Conservation (phyloP, 2,329 filamentous ascomycete genomes). For the Elsinoe australis region DNA sequence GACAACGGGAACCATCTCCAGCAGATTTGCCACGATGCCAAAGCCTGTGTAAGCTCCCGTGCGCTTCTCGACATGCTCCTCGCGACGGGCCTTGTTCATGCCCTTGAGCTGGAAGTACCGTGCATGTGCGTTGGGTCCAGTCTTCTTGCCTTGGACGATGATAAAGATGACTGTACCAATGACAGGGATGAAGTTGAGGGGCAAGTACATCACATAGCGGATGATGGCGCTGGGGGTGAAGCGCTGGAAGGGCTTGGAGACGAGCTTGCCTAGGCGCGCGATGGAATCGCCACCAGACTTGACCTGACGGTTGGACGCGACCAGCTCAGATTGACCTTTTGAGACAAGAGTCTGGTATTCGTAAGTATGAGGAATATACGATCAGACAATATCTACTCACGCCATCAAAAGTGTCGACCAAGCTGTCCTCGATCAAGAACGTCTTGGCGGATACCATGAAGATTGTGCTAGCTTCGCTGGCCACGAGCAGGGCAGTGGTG, state of each 20-base stretch:
- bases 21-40: slow-evolving; percentile 70
- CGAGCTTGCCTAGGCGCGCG: slow-evolving; percentile 49
- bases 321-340: slow-evolving; percentile 51
- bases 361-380: neutral
- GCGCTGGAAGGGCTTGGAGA: slow-evolving; percentile 48
- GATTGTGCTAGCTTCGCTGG: slow-evolving; percentile 43
- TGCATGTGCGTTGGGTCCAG: slow-evolving; percentile 47
- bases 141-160: slow-evolving; percentile 54
- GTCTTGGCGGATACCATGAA: slow-evolving; percentile 53
- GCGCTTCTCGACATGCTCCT: slow-evolving; percentile 62
- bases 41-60: slow-evolving; percentile 65
- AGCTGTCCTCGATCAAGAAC: slow-evolving; percentile 71
- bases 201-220: slow-evolving; percentile 75
- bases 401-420: slow-evolving; percentile 85
- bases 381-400: slow-evolving; percentile 28
- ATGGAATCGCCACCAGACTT: slow-evolving; percentile 49
- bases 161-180: slow-evolving; percentile 79
- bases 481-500: slow-evolving; percentile 60
- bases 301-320: slow-evolving; percentile 67
- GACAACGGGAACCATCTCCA: slow-evolving; percentile 77
- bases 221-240: slow-evolving; percentile 55
- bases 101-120: slow-evolving; percentile 89
- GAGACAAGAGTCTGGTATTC: slow-evolving; percentile 42
- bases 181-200: slow-evolving; percentile 86
- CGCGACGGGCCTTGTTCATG: slow-evolving; percentile 59